Evolutionary conservation across 2,329 filamentous ascomycete genomes (phyloP).

Genomic region (Trichoderma breve): DNA sequence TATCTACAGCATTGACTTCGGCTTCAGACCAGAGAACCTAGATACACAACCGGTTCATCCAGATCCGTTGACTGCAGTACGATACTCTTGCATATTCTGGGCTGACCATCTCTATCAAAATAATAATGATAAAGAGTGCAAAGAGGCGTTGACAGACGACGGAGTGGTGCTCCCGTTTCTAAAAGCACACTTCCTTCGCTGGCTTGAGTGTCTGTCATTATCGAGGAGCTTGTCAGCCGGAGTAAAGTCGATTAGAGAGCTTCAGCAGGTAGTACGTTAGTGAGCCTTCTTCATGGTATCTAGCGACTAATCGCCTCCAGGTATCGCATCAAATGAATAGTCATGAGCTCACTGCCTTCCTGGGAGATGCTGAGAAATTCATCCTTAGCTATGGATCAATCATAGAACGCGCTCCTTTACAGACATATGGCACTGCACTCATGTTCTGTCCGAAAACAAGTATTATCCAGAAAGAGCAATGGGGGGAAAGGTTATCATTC

Average conservation of each 20-base stretch:
- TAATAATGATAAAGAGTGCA: neutral
- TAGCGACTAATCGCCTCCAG: neutral
- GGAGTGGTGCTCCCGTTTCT: neutral
- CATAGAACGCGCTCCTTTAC: neutral
- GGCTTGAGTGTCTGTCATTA: neutral
- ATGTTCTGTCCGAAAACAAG: neutral
- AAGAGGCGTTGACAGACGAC: neutral
- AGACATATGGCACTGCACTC: neutral
- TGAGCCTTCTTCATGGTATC: neutral
- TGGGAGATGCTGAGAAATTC: neutral
- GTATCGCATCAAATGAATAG: neutral
- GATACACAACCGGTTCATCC: neutral
- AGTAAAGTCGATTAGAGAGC: neutral
- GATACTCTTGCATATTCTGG: neutral
- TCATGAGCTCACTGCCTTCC: neutral
- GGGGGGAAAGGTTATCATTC: neutral
- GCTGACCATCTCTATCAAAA: neutral
- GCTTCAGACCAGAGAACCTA: neutral
- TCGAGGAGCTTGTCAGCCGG: neutral
- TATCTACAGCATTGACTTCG: neutral
- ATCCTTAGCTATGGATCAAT: neutral
- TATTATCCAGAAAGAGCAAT: neutral
- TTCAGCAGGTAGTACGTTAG: neutral
- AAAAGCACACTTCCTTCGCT: neutral
- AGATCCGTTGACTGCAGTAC: neutral